Evolutionary conservation across 352 stramenopile species (phyloP), one percentile per base, ranked within the genome.

Genomic region (Peronosclerospora sorghi): DNA sequence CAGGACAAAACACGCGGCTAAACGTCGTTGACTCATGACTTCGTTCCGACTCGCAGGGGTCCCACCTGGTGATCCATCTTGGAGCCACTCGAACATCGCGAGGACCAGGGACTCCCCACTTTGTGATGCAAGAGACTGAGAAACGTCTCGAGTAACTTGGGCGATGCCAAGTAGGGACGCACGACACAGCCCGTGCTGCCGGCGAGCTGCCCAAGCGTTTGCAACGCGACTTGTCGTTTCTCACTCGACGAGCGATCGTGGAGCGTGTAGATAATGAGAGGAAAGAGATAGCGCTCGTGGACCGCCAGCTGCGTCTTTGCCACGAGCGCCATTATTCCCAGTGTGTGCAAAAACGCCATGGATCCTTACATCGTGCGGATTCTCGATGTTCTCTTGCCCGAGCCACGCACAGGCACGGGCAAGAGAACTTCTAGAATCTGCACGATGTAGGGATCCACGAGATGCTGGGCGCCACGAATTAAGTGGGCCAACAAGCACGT

Each of bases 151-250:
- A 97, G 67, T 19, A 99, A 67, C 47, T 95, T 92, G 0, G 96
- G 95, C 35, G 97, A 98, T 27, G 93, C 89, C 34, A 98, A 51
- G 65, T 98, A 99, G 18, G 90, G 90, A 10, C 73, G 86, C 5
- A 98, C 79, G 7, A 97, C 92, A 45, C 86, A 97, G 1, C 88
- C 85, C 10, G 93, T 98, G 29, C 87, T 95, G 8, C 83, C 90
- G 9, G 77, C 86, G 32, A 99, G 81, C 44, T 97, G 92, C 0
- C 93, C 95, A 21, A 99, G 74, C 1, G 95, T 96, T 51, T 94
- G 78, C n/a, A 98, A 63, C 18, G 94, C 95, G n/a, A 97, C 78
- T 54, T 96, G 77, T 20, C 96, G 78, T 53, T 98, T 98, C 45
- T 95, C 89, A 26, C 91, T 74, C 26, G 87, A 97, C 38, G 89